phyloP scores from a whole-genome alignment of 345 rosid genomes.

The Abelmoschus esculentus region DNA sequence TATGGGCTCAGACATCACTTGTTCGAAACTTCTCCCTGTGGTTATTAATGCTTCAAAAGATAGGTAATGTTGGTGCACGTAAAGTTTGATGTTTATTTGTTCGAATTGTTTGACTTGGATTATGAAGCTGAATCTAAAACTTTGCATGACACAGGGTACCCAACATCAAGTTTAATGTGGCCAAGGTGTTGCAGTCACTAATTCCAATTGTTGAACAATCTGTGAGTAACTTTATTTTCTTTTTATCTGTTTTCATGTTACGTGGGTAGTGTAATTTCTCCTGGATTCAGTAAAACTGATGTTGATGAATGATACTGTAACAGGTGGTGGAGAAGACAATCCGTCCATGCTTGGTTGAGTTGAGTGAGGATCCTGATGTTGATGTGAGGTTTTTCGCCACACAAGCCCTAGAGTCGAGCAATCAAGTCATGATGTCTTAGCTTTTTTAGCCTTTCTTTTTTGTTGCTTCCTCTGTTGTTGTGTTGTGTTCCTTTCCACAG shows the following conservation, averaged over 20 bases:
- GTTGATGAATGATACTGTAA: slow-evolving; percentile 1
- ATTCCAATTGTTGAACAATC: slow-evolving; percentile 76
- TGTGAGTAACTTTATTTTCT: slow-evolving; percentile 37
- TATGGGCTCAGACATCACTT: slow-evolving; percentile 78
- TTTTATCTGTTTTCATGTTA: background rate
- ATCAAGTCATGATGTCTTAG: slow-evolving; percentile 54
- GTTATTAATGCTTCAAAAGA: slow-evolving; percentile 79
- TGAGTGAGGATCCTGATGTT: slow-evolving; percentile 72
- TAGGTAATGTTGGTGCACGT: slow-evolving; percentile 35
- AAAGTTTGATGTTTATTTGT: slow-evolving; percentile 1
- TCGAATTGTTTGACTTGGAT: background rate
- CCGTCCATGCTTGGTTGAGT: slow-evolving; percentile 62
- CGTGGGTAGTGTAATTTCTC: background rate
- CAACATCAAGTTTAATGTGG: slow-evolving; percentile 87
- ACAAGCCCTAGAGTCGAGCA: slow-evolving; percentile 50
- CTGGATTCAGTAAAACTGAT: background rate
- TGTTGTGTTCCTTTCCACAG: background rate
- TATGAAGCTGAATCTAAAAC: background rate
- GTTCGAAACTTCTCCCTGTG: slow-evolving; percentile 75
- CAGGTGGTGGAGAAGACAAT: slow-evolving; percentile 65
- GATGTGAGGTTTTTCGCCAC: slow-evolving; percentile 65
- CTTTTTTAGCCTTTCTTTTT: background rate
- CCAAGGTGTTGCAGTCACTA: slow-evolving; percentile 82
- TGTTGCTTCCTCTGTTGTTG: background rate
- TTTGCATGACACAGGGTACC: slow-evolving; percentile 57